Evolutionary conservation across 176 grass and related monocot genomes (phyloP), one percentile per base, ranked within the genome.

Genomic region (Raddia distichophylla): DNA sequence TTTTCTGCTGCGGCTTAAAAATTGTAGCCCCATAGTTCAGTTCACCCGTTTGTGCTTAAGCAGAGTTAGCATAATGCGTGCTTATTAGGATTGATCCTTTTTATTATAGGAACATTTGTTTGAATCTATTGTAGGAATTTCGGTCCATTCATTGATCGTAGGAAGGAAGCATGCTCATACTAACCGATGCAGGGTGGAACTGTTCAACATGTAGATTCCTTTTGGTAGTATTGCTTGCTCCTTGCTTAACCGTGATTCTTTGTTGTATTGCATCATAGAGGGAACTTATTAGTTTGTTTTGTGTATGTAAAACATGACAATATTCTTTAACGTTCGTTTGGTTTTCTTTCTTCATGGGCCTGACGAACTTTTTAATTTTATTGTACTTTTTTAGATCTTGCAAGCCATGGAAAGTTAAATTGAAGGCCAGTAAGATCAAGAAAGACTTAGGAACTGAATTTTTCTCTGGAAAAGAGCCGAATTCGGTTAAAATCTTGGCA

Each of bases 381-480:
- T 0, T 0, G 0, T 12, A 19, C 10, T 64, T 15, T 53, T 85
- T 74, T 82, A 97, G 94, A 91, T 98, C 91, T 60, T 95, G 69
- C 95, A 94, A 72, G 90, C 88, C 3, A 81, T 80, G 47, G 82
- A 89, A 89, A 83, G 90, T 98, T 53, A 82, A 68, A 78, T 88
- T 91, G 71, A 94, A 92, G 86, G 92, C 90, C 66, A 86, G 54
- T 19, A 91, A 91, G 79, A 65, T 94, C 59, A 87, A 70, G 54
- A 89, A 77, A 37, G 76, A 80, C 48, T 73, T 82, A 0, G 77
- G 79, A 12, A 15, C 71, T 27, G 82, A 86, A 19, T 76, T 92
- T 43, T 81, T 93, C 66, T 74, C 84, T 12, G 80, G 79, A 43
- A 78, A 77, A 11, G 40, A 85, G 44, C 47, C 63, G n/a, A 79